Evolutionary conservation across 1,284 basidiomycete species (phyloP).

Genomic region (Ustilago curta): DNA sequence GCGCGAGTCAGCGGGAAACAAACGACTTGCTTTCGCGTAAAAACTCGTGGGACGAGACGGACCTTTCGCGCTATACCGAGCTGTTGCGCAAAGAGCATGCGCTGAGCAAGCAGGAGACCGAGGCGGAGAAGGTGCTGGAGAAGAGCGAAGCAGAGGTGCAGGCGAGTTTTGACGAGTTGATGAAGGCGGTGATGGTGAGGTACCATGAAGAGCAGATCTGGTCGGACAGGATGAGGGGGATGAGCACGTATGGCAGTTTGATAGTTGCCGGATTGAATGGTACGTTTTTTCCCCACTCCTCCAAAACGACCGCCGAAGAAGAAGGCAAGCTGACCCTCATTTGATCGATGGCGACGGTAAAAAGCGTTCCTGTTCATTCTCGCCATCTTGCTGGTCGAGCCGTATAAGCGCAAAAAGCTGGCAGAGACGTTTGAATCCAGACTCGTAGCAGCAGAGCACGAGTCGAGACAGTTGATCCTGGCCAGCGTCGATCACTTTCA

Average conservation of each 20-base stretch:
- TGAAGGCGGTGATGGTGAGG: constrained; percentile 60
- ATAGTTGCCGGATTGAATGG: constrained; percentile 61
- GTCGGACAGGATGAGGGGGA: constrained; percentile 61
- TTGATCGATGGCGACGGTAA: not conserved
- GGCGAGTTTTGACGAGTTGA: constrained; percentile 60
- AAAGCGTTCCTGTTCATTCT: constrained; percentile 59
- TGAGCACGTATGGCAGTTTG: constrained; percentile 61
- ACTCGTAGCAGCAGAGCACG: constrained; percentile 56
- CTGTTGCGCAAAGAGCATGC: constrained; percentile 62
- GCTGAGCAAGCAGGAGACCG: constrained; percentile 43
- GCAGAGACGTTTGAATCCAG: constrained; percentile 65
- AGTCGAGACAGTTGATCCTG: constrained; percentile 39
- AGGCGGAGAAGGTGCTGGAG: constrained; percentile 55
- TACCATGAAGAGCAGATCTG: constrained; percentile 68
- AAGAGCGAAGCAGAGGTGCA: constrained; percentile 51
- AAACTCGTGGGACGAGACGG: constrained; percentile 56
- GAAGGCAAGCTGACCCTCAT: constrained; percentile 2
- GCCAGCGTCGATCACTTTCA: constrained; percentile 46
- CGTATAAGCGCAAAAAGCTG: constrained; percentile 66
- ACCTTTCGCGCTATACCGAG: constrained; percentile 60
- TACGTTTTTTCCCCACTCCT: constrained; percentile 9
- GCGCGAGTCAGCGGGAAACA: constrained; percentile 53
- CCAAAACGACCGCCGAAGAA: too few relatives aligned
- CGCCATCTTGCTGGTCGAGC: constrained; percentile 66
- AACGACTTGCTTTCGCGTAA: constrained; percentile 66